A percentile compares a stretch with the other conserved stretches of the same genome.
Evolutionary conservation across 2,329 filamentous ascomycete species (phyloP).

Genomic region (Neofusicoccum laricinum): DNA sequence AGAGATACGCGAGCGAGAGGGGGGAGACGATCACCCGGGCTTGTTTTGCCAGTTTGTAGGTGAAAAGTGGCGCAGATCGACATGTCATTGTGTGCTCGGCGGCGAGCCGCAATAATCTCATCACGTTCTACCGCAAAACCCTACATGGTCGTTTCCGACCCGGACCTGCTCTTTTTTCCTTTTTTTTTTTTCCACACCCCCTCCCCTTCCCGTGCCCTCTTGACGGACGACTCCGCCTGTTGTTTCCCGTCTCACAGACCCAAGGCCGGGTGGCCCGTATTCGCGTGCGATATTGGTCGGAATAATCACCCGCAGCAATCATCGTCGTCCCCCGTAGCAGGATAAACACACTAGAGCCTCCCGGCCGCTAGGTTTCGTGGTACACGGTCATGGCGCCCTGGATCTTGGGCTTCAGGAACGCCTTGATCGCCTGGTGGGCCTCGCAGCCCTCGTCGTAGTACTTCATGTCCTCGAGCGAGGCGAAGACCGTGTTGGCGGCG

Average conservation of each 20-base stretch:
- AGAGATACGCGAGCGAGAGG: conserved; percentile 1
- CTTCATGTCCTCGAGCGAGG: conserved; percentile 61
- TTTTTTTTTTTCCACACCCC: not conserved
- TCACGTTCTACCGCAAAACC: not conserved
- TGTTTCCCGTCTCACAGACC: not conserved
- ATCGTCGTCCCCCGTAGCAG: not conserved
- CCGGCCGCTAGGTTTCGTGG: conserved; percentile 8
- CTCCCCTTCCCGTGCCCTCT: not conserved
- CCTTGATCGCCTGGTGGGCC: conserved; percentile 50
- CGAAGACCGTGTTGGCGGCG: conserved; percentile 59
- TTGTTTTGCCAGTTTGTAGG: not conserved
- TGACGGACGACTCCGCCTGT: not conserved
- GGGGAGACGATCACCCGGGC: not conserved
- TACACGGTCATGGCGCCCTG: conserved; percentile 19
- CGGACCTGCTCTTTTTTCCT: not conserved
- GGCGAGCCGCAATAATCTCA: not conserved
- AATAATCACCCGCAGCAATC: not conserved
- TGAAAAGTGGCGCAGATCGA: not conserved
- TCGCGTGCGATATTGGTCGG: not conserved
- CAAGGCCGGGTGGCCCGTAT: not conserved
- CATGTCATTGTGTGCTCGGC: not conserved
- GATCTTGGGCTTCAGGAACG: conserved; percentile 27
- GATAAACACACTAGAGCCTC: too few species aligned
- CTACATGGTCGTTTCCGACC: not conserved
- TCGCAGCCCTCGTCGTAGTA: conserved; percentile 61